Percentiles rank a stretch among this genome's conserved stretches.
These are phyloP conservation scores for Phytophthora brassicae DNA, from an alignment of 352 stramenopile genomes.

Conservation along the genomic window DNA sequence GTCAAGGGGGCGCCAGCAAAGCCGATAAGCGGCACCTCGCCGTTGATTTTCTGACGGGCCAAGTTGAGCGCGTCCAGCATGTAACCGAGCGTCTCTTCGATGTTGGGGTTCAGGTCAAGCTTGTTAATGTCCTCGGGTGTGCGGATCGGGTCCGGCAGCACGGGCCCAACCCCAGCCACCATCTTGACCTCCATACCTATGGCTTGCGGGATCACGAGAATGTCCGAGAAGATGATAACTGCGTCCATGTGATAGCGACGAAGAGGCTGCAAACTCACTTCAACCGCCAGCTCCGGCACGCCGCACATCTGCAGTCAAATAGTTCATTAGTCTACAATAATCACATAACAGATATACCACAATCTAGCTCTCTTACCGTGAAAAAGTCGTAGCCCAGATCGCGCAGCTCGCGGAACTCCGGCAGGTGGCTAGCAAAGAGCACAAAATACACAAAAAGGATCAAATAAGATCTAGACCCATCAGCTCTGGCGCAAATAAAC, in stretches of 20 bases:
- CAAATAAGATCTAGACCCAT: neutral
- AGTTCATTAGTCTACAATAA: constrained; percentile 2
- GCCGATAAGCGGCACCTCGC: constrained; percentile 96
- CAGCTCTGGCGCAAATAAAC: constrained; percentile 14
- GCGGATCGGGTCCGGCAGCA: constrained; percentile 74
- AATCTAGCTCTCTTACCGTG: constrained; percentile 39
- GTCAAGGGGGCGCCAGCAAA: constrained; percentile 98
- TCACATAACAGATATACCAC: neutral
- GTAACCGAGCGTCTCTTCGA: constrained; percentile 94
- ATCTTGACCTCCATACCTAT: constrained; percentile 97
- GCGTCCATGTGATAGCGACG: constrained; percentile 94
- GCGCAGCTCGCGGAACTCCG: constrained; percentile 85
- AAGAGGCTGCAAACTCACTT: constrained; percentile 97
- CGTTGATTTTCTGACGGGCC: constrained; percentile 90
- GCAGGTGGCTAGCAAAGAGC: constrained; percentile 86
- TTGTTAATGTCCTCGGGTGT: constrained; percentile 89
- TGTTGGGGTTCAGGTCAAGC: constrained; percentile 88
- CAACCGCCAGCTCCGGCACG: constrained; percentile 86
- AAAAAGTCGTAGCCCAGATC: constrained; percentile 90
- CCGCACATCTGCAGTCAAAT: constrained; percentile 67
- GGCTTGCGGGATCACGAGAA: constrained; percentile 97
- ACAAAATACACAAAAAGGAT: constrained; percentile 3
- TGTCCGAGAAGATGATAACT: constrained; percentile 99
- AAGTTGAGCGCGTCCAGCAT: constrained; percentile 95
- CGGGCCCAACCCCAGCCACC: constrained; percentile 92